A percentile compares a stretch with the other conserved stretches of the same genome.
phyloP scores from a whole-genome alignment of 176 grass and related monocot genomes.

The Puccinellia tenuiflora region DNA sequence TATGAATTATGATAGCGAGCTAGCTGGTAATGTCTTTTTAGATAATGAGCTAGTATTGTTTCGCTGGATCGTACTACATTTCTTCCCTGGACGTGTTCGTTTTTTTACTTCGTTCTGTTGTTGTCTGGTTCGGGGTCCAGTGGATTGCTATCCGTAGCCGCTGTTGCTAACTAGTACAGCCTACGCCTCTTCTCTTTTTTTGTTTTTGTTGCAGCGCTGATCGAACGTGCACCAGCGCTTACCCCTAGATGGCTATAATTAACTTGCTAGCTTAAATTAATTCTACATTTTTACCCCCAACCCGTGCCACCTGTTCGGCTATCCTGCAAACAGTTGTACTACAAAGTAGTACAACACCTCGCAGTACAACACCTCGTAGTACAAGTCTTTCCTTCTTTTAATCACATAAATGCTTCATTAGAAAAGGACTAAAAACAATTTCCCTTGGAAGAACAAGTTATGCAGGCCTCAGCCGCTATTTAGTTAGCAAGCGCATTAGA shows the following conservation, averaged over 20 bases:
- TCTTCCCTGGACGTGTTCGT: background rate
- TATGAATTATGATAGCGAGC: background rate
- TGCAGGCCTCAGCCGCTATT: background rate
- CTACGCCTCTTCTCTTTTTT: background rate
- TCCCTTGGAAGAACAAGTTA: background rate
- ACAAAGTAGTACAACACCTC: background rate
- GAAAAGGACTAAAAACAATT: background rate
- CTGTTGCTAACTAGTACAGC: background rate
- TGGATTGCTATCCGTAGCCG: constrained; percentile 22
- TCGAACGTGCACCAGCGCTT: background rate
- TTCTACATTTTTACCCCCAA: background rate
- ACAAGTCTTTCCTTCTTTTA: background rate
- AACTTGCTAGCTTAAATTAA: background rate
- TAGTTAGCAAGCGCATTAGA: background rate
- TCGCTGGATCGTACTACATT: background rate
- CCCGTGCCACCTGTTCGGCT: background rate
- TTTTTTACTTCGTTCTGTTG: background rate
- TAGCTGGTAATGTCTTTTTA: background rate
- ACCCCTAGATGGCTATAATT: background rate
- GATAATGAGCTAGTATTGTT: background rate
- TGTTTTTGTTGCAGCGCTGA: background rate
- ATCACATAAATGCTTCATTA: background rate
- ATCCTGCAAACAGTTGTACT: constrained; percentile 11
- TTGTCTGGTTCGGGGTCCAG: constrained; percentile 8
- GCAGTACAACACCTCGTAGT: constrained; percentile 8